A percentile compares a stretch with the other conserved stretches of the same genome.
Conservation (phyloP, 2,329 filamentous ascomycete genomes). For the Saccharata proteae region DNA sequence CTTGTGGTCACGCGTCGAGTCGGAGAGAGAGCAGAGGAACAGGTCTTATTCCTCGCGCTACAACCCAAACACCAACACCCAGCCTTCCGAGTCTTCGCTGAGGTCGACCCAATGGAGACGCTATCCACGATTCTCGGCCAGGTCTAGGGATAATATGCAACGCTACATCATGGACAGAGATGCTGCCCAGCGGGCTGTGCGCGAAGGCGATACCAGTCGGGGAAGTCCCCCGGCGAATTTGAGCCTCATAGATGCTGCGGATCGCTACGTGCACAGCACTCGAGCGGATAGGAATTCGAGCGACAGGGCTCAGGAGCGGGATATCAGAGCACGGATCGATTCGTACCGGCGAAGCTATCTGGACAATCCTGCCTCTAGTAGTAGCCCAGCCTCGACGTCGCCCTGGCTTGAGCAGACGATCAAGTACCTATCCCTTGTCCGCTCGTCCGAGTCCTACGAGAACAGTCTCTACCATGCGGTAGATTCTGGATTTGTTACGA, state of each 20-base stretch:
- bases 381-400: constrained; percentile 15
- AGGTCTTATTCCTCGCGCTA: constrained; percentile 15
- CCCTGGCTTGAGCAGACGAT: constrained; percentile 45
- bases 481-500: constrained; percentile 39
- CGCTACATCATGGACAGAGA: constrained; percentile 30
- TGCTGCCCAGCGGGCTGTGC: constrained; percentile 11
- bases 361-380: constrained; percentile 15
- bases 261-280: constrained; percentile 2
- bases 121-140: constrained; percentile 26
- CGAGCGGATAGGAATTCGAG: constrained; percentile 10
- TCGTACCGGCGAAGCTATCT: constrained; percentile 18
- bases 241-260: constrained; percentile 3
- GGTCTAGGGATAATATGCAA: constrained; percentile 25
- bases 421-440: constrained; percentile 48
- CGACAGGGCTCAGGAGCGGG: constrained; percentile 10
- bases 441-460: constrained; percentile 39
- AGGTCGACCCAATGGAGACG: constrained; percentile 29
- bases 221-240: too few relatives aligned
- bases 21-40: constrained; percentile 18
- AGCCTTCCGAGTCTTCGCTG: constrained; percentile 21
- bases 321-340: constrained; percentile 16
- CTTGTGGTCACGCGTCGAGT: constrained; percentile 24
- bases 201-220: constrained; percentile 11
- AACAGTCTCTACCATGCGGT: constrained; percentile 43
- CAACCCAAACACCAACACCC: constrained; percentile 14